Evolutionary conservation across 2,329 filamentous ascomycete species (phyloP), one percentile per base, ranked within the genome.

Genomic region (Ophiostoma novo-ulmi): DNA sequence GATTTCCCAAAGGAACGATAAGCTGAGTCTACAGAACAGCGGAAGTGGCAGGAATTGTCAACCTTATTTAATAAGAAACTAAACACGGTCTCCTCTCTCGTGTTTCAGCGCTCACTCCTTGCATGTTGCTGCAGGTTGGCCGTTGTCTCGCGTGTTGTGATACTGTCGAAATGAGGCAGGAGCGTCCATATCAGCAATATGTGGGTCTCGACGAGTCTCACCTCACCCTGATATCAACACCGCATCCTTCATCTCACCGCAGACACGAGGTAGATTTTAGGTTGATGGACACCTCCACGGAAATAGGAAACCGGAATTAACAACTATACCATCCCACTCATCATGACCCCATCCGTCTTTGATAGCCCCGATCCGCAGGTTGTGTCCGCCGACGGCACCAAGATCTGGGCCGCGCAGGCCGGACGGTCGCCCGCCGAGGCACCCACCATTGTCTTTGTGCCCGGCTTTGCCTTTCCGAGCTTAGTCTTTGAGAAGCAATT

Each of bases 401-500:
- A 52, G 66, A 72, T 73, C 26, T 73, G 72, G 70, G 69, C 72
- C 2, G 69, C 65, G 20, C 68, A 68, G 65, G 72, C 72, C 26
- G 72, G 72, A 31, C 69, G 67, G 8, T 48, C 69, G 1, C 14
- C 70, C 2, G 8, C 52, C 8, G 69, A 72, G 10, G 71, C 70
- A 1, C 68, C 72, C 8, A 55, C 67, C 1, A 65, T 73, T 44
- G 70, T 72, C 13, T 72, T 73, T 48, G 63, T 73, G 36, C 70
- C 72, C 10, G 72, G 72, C 38, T 73, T 69, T 39, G 66, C 70
- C 20, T 68, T 71, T 38, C 70, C 72, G 17, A 48, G 39, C 41
- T 48, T 73, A 1, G 7, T 71, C 3, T 73, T 73, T 55, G 70
- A 70, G 68, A 61, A 52, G 63, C 72, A 73, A 64, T 73, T 73